Conservation (phyloP, 768 basidiomycete genomes). For the Rhodotorula toruloides region DNA sequence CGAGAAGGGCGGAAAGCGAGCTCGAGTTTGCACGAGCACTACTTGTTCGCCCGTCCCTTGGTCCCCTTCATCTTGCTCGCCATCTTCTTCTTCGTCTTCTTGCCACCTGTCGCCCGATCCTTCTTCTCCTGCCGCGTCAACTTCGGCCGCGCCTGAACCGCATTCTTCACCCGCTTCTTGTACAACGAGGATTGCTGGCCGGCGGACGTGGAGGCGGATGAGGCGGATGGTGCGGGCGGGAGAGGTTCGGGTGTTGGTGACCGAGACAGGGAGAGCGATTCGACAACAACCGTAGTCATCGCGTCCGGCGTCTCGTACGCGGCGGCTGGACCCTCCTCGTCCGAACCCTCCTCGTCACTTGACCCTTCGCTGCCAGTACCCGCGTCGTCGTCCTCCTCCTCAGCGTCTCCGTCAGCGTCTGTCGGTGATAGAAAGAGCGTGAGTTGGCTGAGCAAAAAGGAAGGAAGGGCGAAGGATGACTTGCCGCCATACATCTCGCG, state of each 20-base stretch:
- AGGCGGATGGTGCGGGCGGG: neutral
- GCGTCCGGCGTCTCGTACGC: conserved; percentile 24
- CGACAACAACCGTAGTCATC: conserved; percentile 32
- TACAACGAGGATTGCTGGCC: neutral
- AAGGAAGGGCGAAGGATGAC: neutral
- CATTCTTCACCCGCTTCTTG: conserved; percentile 34
- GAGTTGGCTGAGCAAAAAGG: neutral
- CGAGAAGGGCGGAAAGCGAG: no score
- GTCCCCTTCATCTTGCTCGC: conserved; percentile 29
- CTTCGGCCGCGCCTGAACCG: conserved; percentile 27
- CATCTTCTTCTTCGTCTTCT: conserved; percentile 31
- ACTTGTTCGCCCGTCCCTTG: conserved; percentile 10
- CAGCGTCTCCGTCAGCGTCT: neutral
- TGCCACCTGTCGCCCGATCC: conserved; percentile 29
- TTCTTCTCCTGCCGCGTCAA: conserved; percentile 31
- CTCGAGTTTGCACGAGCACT: no score
- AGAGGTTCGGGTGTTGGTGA: conserved; percentile 28
- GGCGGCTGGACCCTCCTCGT: neutral
- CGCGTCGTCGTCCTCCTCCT: conserved; percentile 1
- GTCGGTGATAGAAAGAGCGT: neutral
- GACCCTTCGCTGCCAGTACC: neutral
- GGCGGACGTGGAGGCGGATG: neutral
- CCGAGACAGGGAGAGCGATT: conserved; percentile 31
- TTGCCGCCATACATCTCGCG: conserved; percentile 32
- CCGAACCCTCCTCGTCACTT: neutral